Percentiles rank a stretch among this genome's conserved stretches.
Evolutionary conservation across 495 filamentous ascomycete species (phyloP).

Genomic region (Talaromyces stipitatus): DNA sequence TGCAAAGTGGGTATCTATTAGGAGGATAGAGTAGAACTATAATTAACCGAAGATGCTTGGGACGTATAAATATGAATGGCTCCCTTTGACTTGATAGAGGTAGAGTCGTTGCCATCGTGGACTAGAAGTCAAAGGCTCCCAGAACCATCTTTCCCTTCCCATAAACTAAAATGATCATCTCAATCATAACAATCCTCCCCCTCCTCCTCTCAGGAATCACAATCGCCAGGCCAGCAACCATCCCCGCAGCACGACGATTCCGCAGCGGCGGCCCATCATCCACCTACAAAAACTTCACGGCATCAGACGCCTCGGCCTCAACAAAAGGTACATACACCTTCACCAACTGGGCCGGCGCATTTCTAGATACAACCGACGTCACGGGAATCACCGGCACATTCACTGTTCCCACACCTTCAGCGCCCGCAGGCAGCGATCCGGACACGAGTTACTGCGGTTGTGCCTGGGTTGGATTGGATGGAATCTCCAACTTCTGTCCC

Average conservation of each 20-base stretch:
- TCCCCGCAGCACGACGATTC: neutral
- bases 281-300: neutral
- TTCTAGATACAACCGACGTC: constrained; percentile 8
- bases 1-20: too few species aligned
- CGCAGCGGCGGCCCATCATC: neutral
- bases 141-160: too few species aligned
- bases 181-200: neutral
- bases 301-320: neutral
- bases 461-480: constrained; percentile 64
- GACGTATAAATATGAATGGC: too few species aligned
- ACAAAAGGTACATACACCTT: neutral
- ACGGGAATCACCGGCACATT: constrained; percentile 48
- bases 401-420: constrained; percentile 45
- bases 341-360: constrained; percentile 1
- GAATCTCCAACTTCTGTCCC: constrained; percentile 40
- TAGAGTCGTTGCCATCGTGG: too few species aligned
- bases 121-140: too few species aligned
- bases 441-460: constrained; percentile 28
- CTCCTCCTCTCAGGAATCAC: neutral
- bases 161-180: constrained; percentile 2
- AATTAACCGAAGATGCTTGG: too few species aligned
- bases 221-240: neutral
- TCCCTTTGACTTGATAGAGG: too few species aligned
- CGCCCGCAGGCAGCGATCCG: constrained; percentile 22
- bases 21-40: too few species aligned